A percentile compares a stretch with the other conserved stretches of the same genome.
phyloP scores from a whole-genome alignment of 2,329 filamentous ascomycete species.

The Trichoderma polysporum region DNA sequence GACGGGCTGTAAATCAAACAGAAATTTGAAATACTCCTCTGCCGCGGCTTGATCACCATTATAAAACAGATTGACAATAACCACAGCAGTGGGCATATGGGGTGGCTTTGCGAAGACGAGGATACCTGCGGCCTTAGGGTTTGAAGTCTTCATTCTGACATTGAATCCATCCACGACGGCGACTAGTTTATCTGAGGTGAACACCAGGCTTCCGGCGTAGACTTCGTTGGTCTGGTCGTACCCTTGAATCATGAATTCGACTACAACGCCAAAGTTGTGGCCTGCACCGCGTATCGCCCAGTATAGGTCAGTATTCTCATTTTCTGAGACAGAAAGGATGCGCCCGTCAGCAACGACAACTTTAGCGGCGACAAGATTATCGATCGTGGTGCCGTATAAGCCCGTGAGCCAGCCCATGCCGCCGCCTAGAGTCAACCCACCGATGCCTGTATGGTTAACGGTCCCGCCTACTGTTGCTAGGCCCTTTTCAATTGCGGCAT shows the following conservation, averaged over 20 bases:
- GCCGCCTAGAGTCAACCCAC: constrained; percentile 56
- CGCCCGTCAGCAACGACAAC: constrained; percentile 41
- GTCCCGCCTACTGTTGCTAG: constrained; percentile 61
- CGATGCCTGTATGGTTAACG: constrained; percentile 62
- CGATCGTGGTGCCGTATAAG: constrained; percentile 50
- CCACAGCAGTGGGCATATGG: background rate
- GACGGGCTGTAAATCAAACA: constrained; percentile 38
- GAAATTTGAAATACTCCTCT: constrained; percentile 34
- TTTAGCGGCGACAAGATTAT: constrained; percentile 41
- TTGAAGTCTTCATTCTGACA: constrained; percentile 25
- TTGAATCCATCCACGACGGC: constrained; percentile 27
- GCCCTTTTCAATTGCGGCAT: constrained; percentile 45
- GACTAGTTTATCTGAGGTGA: constrained; percentile 29
- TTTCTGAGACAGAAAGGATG: constrained; percentile 39
- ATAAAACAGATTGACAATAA: constrained; percentile 22
- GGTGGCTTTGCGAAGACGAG: constrained; percentile 34
- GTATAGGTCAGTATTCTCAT: constrained; percentile 45
- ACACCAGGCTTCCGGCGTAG: constrained; percentile 34
- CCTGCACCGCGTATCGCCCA: constrained; percentile 51
- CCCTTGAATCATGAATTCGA: constrained; percentile 35
- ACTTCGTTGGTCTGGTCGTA: constrained; percentile 31
- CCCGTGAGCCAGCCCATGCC: constrained; percentile 59
- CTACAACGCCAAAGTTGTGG: constrained; percentile 44
- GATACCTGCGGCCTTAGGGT: constrained; percentile 25
- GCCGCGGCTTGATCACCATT: constrained; percentile 37